Evolutionary conservation across 2,329 filamentous ascomycete genomes (phyloP).

Genomic region (Colletotrichum sp.): DNA sequence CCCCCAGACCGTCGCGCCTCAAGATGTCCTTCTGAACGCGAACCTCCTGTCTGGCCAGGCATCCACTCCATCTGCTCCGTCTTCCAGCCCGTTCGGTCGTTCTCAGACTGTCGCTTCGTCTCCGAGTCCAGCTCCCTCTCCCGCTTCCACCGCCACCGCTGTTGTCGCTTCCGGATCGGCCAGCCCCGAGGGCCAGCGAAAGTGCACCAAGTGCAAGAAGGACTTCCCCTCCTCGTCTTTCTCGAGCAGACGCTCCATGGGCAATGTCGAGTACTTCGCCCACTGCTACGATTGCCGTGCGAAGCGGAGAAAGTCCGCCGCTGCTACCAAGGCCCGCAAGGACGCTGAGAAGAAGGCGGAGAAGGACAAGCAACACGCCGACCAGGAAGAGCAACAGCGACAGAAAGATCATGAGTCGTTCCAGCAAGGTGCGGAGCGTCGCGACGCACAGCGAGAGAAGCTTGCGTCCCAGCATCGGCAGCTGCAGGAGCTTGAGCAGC

Average conservation of each 20-base stretch:
- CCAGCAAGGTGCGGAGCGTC: background rate
- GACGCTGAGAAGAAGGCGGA: background rate
- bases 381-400: background rate
- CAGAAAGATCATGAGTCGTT: background rate
- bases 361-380: background rate
- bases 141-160: background rate
- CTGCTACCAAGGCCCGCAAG: background rate
- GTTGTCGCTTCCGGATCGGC: background rate
- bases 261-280: background rate
- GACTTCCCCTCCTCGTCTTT: background rate
- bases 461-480: background rate
- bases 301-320: background rate
- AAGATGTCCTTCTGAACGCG: background rate
- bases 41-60: background rate
- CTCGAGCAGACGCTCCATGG: background rate
- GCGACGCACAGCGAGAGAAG: background rate
- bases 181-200: background rate
- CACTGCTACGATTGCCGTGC: background rate
- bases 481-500: background rate
- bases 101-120: background rate
- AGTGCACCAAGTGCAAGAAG: background rate
- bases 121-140: background rate
- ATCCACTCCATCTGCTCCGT: background rate
- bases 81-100: background rate
- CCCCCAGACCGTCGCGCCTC: background rate